These are phyloP conservation scores for Calocybe gambosa DNA, from an alignment of 1,284 basidiomycete species.

Conservation along the genomic window DNA sequence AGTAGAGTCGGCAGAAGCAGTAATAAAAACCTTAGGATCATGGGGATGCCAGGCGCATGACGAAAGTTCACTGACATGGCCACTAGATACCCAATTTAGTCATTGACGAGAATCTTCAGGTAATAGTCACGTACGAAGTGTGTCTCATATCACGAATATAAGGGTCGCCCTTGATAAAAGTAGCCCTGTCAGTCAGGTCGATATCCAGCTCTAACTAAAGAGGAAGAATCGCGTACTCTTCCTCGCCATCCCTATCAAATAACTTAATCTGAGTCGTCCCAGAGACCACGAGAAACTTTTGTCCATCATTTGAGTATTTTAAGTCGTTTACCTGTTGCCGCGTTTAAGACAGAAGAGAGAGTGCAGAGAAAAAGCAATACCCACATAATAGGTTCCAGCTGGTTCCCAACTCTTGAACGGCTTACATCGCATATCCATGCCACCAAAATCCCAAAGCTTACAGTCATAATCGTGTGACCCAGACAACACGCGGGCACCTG, in stretches of 20 bases:
- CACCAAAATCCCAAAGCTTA: slow-evolving; percentile 99
- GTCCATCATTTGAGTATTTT: slow-evolving; percentile 83
- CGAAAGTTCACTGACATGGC: slow-evolving; percentile 90
- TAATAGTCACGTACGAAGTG: slow-evolving; percentile 60
- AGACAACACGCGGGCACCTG: slow-evolving; percentile 86
- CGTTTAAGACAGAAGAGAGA: slow-evolving; percentile 11
- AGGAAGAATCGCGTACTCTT: slow-evolving; percentile 56
- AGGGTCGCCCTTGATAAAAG: slow-evolving; percentile 92
- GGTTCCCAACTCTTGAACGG: slow-evolving; percentile 97
- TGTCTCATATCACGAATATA: slow-evolving; percentile 99
- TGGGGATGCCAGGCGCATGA: slow-evolving; percentile 91
- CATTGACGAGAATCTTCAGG: not conserved
- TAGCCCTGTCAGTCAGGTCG: slow-evolving; percentile 59
- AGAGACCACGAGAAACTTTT: slow-evolving; percentile 80
- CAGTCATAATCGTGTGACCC: slow-evolving; percentile 96
- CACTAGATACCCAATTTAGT: slow-evolving; percentile 42
- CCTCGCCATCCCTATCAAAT: slow-evolving; percentile 86
- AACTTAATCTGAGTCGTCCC: slow-evolving; percentile 86
- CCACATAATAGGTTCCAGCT: slow-evolving; percentile 85
- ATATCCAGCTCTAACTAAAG: slow-evolving; percentile 27
- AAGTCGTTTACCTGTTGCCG: slow-evolving; percentile 76
- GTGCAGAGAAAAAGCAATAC: slow-evolving; percentile 23
- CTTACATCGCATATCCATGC: slow-evolving; percentile 85
- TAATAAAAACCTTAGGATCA: slow-evolving; percentile 80
- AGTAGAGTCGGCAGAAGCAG: slow-evolving; percentile 91